Conservation (phyloP, 2,329 filamentous ascomycete genomes). For the Fusarium sp. region DNA sequence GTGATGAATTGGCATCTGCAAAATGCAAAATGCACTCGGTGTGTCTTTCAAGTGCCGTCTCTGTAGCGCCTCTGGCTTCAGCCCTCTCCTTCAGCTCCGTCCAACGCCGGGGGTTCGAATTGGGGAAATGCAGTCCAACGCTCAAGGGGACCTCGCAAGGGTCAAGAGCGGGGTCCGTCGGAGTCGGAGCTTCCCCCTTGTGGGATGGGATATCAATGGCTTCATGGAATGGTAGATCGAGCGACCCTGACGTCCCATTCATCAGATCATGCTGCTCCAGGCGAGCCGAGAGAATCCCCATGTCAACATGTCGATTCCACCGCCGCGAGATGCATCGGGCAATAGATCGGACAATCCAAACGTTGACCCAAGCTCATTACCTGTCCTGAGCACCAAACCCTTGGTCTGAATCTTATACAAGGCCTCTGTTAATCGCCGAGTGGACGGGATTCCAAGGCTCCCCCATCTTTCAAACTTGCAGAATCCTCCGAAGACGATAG, state of each 20-base stretch:
- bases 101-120: slow-evolving; percentile 34
- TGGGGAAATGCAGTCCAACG: slow-evolving; percentile 28
- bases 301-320: slow-evolving; percentile 24
- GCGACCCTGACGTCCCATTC: slow-evolving; percentile 30
- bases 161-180: background rate
- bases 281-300: slow-evolving; percentile 6
- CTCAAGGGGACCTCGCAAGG: background rate
- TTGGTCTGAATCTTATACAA: slow-evolving; percentile 13
- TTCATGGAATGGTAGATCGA: slow-evolving; percentile 33
- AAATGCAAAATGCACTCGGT: slow-evolving; percentile 2
- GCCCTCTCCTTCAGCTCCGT: slow-evolving; percentile 44
- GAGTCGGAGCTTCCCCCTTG: slow-evolving; percentile 12
- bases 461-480: slow-evolving; percentile 9
- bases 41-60: background rate
- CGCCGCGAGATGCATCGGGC: slow-evolving; percentile 29
- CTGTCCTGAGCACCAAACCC: slow-evolving; percentile 3
- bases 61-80: slow-evolving; percentile 14
- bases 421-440: slow-evolving; percentile 18
- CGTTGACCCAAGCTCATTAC: slow-evolving; percentile 12
- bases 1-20: background rate
- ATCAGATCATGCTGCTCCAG: slow-evolving; percentile 34
- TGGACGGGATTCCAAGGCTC: slow-evolving; percentile 2
- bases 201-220: slow-evolving; percentile 24
- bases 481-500: slow-evolving; percentile 3
- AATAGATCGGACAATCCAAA: slow-evolving; percentile 37